Evolutionary conservation across 257 asterid genomes (phyloP).

Genomic region (Rhazya stricta): DNA sequence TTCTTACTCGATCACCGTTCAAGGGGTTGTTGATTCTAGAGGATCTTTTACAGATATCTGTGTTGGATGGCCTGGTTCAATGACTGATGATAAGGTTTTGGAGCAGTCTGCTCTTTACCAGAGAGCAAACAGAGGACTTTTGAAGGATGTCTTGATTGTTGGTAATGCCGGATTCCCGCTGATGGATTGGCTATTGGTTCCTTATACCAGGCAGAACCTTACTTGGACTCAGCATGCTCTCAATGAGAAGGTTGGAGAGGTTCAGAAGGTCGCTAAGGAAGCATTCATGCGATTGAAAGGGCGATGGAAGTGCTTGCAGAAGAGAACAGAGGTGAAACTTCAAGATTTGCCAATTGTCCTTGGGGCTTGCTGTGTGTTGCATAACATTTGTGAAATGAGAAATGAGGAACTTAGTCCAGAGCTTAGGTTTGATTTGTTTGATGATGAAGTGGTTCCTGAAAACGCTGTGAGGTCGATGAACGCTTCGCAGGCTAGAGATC

Average conservation of each 20-base stretch:
- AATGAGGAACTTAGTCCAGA: conserved; percentile 49
- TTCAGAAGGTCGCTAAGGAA: conserved; percentile 46
- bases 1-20: conserved; percentile 68
- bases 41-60: conserved; percentile 74
- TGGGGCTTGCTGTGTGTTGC: conserved; percentile 82
- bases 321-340: conserved; percentile 80
- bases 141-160: conserved; percentile 45
- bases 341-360: conserved; percentile 76
- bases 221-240: conserved; percentile 80
- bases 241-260: conserved; percentile 49
- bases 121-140: conserved; percentile 47
- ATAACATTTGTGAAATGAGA: conserved; percentile 71
- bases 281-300: conserved; percentile 69
- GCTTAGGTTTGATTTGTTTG: conserved; percentile 51
- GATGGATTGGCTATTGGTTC: conserved; percentile 68
- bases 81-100: conserved; percentile 71
- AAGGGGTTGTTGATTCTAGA: conserved; percentile 62
- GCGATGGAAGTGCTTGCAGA: conserved; percentile 74
- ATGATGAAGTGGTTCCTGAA: conserved; percentile 52
- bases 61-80: conserved; percentile 90
- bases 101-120: conserved; percentile 66
- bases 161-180: conserved; percentile 53
- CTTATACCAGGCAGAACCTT: conserved; percentile 45
- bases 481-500: conserved; percentile 52
- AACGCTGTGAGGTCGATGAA: conserved; percentile 36